Evolutionary conservation across 73 alveolate species (phyloP).

Genomic region (Paramecium caudatum): DNA sequence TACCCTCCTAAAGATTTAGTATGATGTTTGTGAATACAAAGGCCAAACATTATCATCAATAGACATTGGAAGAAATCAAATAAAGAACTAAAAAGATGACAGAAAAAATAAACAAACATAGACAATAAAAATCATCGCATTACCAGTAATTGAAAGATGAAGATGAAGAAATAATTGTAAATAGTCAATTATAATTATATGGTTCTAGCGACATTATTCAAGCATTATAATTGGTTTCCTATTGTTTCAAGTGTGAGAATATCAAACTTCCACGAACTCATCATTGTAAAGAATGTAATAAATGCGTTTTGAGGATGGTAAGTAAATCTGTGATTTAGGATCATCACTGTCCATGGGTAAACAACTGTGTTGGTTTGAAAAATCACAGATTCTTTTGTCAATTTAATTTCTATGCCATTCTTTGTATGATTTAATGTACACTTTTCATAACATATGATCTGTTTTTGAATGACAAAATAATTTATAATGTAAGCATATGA

Average conservation of each 20-base stretch:
- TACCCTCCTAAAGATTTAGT: conserved; percentile 66
- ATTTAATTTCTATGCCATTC: conserved; percentile 64
- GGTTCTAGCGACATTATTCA: conserved; percentile 61
- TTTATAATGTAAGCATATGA: not conserved
- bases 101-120: conserved; percentile 2
- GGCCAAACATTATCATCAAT: conserved; percentile 66
- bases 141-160: not conserved
- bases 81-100: conserved; percentile 39
- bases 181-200: not conserved
- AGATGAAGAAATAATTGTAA: conserved; percentile 48
- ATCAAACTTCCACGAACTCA: conserved; percentile 90
- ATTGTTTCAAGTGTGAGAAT: conserved; percentile 79
- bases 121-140: not conserved
- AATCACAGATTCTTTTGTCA: conserved; percentile 81
- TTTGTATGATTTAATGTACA: conserved; percentile 38
- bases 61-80: conserved; percentile 53
- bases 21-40: not conserved
- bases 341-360: conserved; percentile 95
- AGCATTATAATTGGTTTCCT: conserved; percentile 51
- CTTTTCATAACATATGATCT: conserved; percentile 3
- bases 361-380: conserved; percentile 88
- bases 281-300: conserved; percentile 89
- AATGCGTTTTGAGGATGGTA: conserved; percentile 86
- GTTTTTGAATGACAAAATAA: not conserved
- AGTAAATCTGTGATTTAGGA: conserved; percentile 71